A percentile compares a stretch with the other conserved stretches of the same genome.
Conservation (phyloP, 495 filamentous ascomycete species). For the Mycothermus thermophilus region DNA sequence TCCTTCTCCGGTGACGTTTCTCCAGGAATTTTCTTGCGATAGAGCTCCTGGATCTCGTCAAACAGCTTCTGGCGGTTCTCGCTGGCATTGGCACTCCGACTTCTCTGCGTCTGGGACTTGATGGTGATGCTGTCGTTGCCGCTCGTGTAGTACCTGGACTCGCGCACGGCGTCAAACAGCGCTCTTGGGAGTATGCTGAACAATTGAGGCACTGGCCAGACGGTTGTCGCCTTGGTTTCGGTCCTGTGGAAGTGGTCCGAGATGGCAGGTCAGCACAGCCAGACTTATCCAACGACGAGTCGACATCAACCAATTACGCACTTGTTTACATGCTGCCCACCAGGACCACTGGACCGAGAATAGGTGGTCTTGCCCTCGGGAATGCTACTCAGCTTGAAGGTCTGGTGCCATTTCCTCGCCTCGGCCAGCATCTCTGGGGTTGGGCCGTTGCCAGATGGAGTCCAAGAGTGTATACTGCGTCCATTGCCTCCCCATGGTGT, state of each 20-base stretch:
- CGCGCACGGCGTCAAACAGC: constrained; percentile 47
- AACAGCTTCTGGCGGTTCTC: constrained; percentile 31
- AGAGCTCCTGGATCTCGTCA: constrained; percentile 49
- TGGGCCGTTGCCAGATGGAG: too few relatives aligned
- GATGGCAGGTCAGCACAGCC: too few relatives aligned
- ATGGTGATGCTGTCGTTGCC: constrained; percentile 41
- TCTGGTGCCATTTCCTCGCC: constrained; percentile 62
- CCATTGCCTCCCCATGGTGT: too few relatives aligned
- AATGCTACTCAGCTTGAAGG: constrained; percentile 47
- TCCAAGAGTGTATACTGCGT: too few relatives aligned
- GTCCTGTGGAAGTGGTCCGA: constrained; percentile 49
- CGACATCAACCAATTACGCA: too few relatives aligned
- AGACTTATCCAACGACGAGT: too few relatives aligned
- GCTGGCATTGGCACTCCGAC: constrained; percentile 31
- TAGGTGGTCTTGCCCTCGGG: constrained; percentile 59
- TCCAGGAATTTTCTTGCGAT: constrained; percentile 26
- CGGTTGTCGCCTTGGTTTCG: constrained; percentile 77
- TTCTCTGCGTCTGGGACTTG: constrained; percentile 32
- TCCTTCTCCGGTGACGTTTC: constrained; percentile 24
- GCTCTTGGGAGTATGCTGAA: constrained; percentile 50
- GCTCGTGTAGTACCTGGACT: constrained; percentile 56
- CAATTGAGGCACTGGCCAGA: constrained; percentile 44
- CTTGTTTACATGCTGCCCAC: constrained; percentile 97
- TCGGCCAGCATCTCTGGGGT: constrained; percentile 51
- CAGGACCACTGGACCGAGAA: constrained; percentile 80